These are phyloP conservation scores for Neurospora sp. DNA, from an alignment of 495 filamentous ascomycete species.

Conservation along the genomic window DNA sequence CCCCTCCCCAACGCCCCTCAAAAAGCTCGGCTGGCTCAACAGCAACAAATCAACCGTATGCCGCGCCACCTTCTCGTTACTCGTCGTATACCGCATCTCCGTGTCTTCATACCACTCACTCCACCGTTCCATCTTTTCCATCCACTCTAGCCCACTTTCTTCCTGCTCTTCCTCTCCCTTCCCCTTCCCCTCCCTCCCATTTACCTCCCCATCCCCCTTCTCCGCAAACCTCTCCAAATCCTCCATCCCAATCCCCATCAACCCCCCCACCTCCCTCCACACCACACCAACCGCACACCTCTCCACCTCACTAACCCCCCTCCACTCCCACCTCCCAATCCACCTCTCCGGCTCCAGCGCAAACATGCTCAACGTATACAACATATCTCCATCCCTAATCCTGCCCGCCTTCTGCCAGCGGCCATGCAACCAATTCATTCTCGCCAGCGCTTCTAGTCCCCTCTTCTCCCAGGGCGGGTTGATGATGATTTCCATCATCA, in stretches of 20 bases:
- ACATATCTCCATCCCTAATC: slow-evolving; percentile 34
- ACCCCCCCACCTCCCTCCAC: slow-evolving; percentile 30
- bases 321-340: slow-evolving; percentile 32
- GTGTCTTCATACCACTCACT: slow-evolving; percentile 39
- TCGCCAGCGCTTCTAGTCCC: slow-evolving; percentile 24
- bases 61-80: slow-evolving; percentile 44
- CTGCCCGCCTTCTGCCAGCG: slow-evolving; percentile 25
- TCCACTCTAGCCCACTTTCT: slow-evolving; percentile 52
- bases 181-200: slow-evolving; percentile 20
- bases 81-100: slow-evolving; percentile 45
- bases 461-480: slow-evolving; percentile 22
- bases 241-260: slow-evolving; percentile 29
- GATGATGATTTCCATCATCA: slow-evolving; percentile 44
- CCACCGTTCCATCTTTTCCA: slow-evolving; percentile 48
- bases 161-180: not conserved
- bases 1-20: slow-evolving; percentile 34
- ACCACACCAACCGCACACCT: slow-evolving; percentile 31
- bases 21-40: slow-evolving; percentile 34
- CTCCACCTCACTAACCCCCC: slow-evolving; percentile 30
- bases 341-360: slow-evolving; percentile 26
- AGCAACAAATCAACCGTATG: slow-evolving; percentile 44
- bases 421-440: slow-evolving; percentile 41
- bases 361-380: slow-evolving; percentile 34
- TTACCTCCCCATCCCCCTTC: not conserved
- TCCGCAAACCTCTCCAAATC: slow-evolving; percentile 1